phyloP scores from a whole-genome alignment of 192 early-diverging fungal genomes.

The Mortierella claussenii region DNA sequence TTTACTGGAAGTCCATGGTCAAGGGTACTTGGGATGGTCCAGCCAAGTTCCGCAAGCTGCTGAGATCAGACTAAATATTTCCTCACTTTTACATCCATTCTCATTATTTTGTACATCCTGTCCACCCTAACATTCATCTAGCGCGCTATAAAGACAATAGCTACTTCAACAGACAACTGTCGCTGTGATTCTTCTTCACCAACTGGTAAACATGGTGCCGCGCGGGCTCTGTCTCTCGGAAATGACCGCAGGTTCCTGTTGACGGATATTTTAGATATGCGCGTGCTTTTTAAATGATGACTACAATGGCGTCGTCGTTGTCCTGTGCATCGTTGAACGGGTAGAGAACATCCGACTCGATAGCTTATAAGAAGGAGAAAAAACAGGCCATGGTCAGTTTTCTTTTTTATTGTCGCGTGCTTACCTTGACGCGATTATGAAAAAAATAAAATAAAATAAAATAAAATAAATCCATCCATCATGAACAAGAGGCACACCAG shows the following conservation, averaged over 20 bases:
- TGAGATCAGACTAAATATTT: slow-evolving; percentile 40
- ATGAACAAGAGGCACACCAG: no score
- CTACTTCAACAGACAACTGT: not conserved
- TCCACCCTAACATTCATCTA: no score
- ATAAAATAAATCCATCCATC: no score
- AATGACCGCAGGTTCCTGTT: not conserved
- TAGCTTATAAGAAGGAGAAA: slow-evolving; percentile 94
- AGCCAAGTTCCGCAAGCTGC: slow-evolving; percentile 63
- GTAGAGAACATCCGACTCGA: slow-evolving; percentile 85
- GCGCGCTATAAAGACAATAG: not conserved
- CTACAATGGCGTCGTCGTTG: slow-evolving; percentile 91
- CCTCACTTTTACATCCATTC: slow-evolving; percentile 4
- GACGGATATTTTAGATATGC: slow-evolving; percentile 60
- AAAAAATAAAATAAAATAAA: not conserved
- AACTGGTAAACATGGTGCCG: slow-evolving; percentile 26
- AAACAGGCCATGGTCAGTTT: slow-evolving; percentile 91
- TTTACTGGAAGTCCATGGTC: slow-evolving; percentile 87
- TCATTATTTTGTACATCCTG: no score
- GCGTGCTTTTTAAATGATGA: slow-evolving; percentile 75
- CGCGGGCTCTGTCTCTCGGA: slow-evolving; percentile 7
- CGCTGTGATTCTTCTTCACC: slow-evolving; percentile 6
- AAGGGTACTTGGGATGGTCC: slow-evolving; percentile 86
- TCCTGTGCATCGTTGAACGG: no score
- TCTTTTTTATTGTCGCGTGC: slow-evolving; percentile 73
- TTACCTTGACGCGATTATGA: no score